Evolutionary conservation across 179 eudicot genomes (phyloP).

Genomic region (Dionaea muscipula): DNA sequence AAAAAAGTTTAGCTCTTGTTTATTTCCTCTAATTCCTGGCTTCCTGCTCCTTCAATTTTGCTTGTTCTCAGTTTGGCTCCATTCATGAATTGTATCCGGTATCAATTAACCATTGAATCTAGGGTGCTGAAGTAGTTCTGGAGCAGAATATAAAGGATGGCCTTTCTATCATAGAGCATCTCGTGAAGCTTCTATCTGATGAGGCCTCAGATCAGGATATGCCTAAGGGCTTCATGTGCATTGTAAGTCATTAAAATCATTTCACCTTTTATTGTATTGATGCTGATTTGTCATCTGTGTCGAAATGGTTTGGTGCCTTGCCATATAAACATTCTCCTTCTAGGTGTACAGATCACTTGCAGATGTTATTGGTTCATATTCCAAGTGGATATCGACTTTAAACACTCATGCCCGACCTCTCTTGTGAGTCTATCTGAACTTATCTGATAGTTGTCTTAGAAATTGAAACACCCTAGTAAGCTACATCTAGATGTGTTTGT

Average conservation of each 20-base stretch:
- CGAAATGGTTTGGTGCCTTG: slow-evolving; percentile 4
- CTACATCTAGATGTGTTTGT: no score
- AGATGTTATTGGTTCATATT: slow-evolving; percentile 87
- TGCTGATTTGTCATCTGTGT: slow-evolving; percentile 7
- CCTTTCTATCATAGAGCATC: slow-evolving; percentile 45
- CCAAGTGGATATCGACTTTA: slow-evolving; percentile 68
- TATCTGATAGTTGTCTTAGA: slow-evolving; percentile 3
- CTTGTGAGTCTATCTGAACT: slow-evolving; percentile 41
- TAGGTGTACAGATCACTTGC: slow-evolving; percentile 91
- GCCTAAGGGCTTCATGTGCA: slow-evolving; percentile 71
- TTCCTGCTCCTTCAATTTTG: no score
- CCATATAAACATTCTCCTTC: slow-evolving; percentile 12
- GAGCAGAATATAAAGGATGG: slow-evolving; percentile 54
- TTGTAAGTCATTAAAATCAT: slow-evolving; percentile 37
- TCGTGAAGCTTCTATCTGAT: slow-evolving; percentile 60
- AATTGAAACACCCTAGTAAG: not conserved
- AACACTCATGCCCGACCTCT: slow-evolving; percentile 55
- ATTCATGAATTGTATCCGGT: no score
- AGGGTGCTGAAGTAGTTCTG: slow-evolving; percentile 86
- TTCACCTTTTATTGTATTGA: not conserved
- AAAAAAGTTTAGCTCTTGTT: no score
- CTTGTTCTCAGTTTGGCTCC: not conserved
- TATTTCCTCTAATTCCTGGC: no score
- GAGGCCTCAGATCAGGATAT: slow-evolving; percentile 35
- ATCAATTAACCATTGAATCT: no score